phyloP scores from a whole-genome alignment of 2,329 filamentous ascomycete species.

The Penicillium sp. region DNA sequence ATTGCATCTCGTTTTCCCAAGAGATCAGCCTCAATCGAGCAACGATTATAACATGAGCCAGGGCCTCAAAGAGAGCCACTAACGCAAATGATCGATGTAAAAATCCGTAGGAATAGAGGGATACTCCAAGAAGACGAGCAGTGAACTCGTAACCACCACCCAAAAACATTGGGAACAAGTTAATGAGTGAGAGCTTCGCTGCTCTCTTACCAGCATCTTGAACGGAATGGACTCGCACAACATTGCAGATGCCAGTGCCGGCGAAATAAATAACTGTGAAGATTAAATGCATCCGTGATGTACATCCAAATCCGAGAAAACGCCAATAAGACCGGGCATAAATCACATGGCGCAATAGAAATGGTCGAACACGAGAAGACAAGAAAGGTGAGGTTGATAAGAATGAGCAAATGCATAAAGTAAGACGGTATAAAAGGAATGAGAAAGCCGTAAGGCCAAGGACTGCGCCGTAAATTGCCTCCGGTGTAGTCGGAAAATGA shows the following conservation, averaged over 20 bases:
- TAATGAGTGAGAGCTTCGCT: constrained; percentile 15
- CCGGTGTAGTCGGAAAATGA: not conserved
- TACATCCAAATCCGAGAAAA: constrained; percentile 3
- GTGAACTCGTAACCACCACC: constrained; percentile 15
- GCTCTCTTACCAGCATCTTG: constrained; percentile 8
- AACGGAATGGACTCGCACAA: constrained; percentile 7
- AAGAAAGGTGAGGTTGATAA: not conserved
- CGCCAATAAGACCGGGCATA: constrained; percentile 13
- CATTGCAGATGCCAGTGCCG: constrained; percentile 13
- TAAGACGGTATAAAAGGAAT: not conserved
- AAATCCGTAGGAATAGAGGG: constrained; percentile 13
- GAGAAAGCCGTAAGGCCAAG: not conserved
- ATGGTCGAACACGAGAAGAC: constrained; percentile 16
- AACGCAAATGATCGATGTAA: constrained; percentile 11
- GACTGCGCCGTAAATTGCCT: not conserved
- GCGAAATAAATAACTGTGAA: not conserved
- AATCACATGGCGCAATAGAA: constrained; percentile 6
- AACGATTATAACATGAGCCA: constrained; percentile 13
- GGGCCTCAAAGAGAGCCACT: constrained; percentile 14
- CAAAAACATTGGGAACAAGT: constrained; percentile 16
- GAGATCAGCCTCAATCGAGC: no score
- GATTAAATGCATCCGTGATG: constrained; percentile 1
- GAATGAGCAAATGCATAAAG: not conserved
- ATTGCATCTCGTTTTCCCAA: constrained; percentile 5
- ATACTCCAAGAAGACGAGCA: constrained; percentile 14